phyloP scores from a whole-genome alignment of 352 stramenopile species.

The Vaucheria bursata region DNA sequence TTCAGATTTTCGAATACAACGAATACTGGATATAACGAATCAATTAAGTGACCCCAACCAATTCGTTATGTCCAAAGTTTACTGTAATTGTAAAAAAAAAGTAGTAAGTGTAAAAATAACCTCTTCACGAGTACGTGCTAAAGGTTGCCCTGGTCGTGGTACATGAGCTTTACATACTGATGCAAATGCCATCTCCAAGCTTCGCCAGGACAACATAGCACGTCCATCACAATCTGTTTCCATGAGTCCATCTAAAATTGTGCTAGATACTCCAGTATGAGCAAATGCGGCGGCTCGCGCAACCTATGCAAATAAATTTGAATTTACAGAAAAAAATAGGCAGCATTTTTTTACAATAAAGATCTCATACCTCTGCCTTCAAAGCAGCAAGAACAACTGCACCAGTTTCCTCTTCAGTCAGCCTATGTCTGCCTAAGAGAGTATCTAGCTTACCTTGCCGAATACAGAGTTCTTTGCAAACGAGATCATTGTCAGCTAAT shows the following conservation, averaged over 20 bases:
- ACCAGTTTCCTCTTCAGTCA: constrained; percentile 27
- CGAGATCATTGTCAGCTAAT: constrained; percentile 22
- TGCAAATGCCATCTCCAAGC: constrained; percentile 43
- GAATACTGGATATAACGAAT: too few relatives aligned
- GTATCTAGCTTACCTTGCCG: constrained; percentile 12
- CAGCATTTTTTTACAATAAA: too few relatives aligned
- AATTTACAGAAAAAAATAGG: too few relatives aligned
- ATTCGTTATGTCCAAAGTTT: too few relatives aligned
- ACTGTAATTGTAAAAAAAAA: too few relatives aligned
- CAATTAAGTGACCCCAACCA: too few relatives aligned
- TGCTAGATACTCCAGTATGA: background rate
- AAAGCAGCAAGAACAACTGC: constrained; percentile 32
- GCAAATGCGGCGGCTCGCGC: background rate
- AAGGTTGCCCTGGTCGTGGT: constrained; percentile 37
- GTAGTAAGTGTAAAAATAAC: too few relatives aligned
- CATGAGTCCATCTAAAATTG: background rate
- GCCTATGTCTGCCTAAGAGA: constrained; percentile 31
- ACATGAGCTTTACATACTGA: constrained; percentile 46
- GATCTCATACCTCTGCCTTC: constrained; percentile 26
- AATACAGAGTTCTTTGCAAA: constrained; percentile 23
- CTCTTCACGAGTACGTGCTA: constrained; percentile 45
- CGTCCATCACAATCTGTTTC: constrained; percentile 10
- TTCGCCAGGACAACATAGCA: constrained; percentile 36
- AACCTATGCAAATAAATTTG: background rate
- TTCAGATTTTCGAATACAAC: too few relatives aligned